A percentile compares a stretch with the other conserved stretches of the same genome.
Conservation (phyloP, 495 filamentous ascomycete genomes). For the Aspergillus leporis region DNA sequence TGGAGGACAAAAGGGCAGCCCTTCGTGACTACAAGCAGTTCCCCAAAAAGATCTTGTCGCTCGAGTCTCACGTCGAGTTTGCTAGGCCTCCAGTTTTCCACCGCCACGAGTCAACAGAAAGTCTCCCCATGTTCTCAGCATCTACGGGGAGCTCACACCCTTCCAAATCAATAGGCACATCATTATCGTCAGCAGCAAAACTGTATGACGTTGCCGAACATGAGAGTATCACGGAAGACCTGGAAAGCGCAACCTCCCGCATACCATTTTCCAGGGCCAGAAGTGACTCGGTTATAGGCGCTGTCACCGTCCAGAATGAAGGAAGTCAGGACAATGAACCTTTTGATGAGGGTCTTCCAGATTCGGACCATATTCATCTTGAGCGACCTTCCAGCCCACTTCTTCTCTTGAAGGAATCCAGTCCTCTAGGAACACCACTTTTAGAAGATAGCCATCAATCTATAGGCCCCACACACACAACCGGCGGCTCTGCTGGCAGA, state of each 20-base stretch:
- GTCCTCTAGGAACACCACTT: conserved; percentile 23
- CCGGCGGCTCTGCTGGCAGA: conserved; percentile 6
- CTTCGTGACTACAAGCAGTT: conserved; percentile 46
- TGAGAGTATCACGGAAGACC: conserved; percentile 8
- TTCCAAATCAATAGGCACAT: conserved; percentile 44
- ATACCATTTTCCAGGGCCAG: conserved; percentile 11
- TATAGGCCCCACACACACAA: background rate
- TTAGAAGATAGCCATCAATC: conserved; percentile 12
- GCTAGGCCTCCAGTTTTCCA: conserved; percentile 44
- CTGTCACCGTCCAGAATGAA: conserved; percentile 19
- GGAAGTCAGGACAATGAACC: conserved; percentile 24
- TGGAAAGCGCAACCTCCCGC: conserved; percentile 16
- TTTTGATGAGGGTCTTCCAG: conserved; percentile 26
- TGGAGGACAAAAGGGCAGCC: conserved; percentile 45
- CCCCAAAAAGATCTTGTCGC: conserved; percentile 46
- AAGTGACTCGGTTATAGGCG: conserved; percentile 28
- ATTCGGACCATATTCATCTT: conserved; percentile 32
- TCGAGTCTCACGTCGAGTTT: conserved; percentile 38
- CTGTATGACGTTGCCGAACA: conserved; percentile 20
- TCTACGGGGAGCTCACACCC: conserved; percentile 63
- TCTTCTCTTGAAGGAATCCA: conserved; percentile 40
- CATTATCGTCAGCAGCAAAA: conserved; percentile 38
- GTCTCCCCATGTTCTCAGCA: conserved; percentile 80
- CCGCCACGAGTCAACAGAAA: conserved; percentile 76
- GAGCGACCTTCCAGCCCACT: conserved; percentile 45